These are phyloP conservation scores for Cytospora piceae DNA, from an alignment of 2,329 filamentous ascomycete species.

Conservation along the genomic window DNA sequence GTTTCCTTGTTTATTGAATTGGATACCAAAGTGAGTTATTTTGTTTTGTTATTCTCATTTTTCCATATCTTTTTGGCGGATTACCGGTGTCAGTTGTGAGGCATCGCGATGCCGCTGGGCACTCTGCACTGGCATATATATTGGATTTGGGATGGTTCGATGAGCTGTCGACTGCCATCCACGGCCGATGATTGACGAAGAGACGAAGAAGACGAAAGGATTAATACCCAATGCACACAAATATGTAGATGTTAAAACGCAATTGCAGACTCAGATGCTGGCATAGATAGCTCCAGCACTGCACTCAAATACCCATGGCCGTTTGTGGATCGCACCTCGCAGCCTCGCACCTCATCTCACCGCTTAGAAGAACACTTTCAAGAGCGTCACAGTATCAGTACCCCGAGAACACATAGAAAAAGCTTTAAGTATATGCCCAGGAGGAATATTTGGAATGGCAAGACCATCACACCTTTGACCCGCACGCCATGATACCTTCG, in stretches of 20 bases:
- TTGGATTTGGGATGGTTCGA: background rate
- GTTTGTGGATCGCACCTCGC: background rate
- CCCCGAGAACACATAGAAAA: too few species aligned
- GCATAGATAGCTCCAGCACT: background rate
- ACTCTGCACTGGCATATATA: background rate
- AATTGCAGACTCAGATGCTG: background rate
- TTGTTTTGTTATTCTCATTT: background rate
- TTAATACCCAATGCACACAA: conserved; percentile 1
- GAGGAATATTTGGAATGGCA: too few species aligned
- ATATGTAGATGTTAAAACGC: conserved; percentile 9
- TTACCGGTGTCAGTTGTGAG: background rate
- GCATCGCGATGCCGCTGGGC: background rate
- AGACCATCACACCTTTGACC: too few species aligned
- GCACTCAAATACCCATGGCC: background rate
- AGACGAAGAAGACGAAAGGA: background rate
- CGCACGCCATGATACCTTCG: too few species aligned
- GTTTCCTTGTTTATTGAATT: background rate
- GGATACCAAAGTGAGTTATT: background rate
- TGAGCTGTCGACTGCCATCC: background rate
- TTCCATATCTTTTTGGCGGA: background rate
- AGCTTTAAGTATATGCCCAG: too few species aligned
- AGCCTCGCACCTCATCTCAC: background rate
- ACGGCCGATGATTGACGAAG: background rate
- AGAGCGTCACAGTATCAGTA: too few species aligned
- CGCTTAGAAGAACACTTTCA: too few species aligned